Conservation (phyloP, 1,284 basidiomycete genomes). For the Testicularia cyperi region DNA sequence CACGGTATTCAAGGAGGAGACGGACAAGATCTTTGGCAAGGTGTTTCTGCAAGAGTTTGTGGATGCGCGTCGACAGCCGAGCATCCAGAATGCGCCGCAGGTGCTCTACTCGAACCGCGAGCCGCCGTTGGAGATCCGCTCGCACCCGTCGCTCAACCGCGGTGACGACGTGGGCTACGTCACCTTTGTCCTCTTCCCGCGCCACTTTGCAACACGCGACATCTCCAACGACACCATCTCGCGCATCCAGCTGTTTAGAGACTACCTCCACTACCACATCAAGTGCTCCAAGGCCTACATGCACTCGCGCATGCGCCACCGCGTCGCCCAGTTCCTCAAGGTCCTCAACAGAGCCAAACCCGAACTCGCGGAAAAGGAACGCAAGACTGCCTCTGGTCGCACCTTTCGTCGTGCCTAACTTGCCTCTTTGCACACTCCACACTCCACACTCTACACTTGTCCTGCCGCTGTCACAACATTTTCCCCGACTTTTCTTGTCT, state of each 20-base stretch:
- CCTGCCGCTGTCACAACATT: too few relatives aligned
- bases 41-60: conserved; percentile 99
- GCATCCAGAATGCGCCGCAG: conserved; percentile 94
- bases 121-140: conserved; percentile 91
- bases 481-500: too few relatives aligned
- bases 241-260: conserved; percentile 93
- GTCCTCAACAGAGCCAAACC: conserved; percentile 97
- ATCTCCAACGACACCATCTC: conserved; percentile 83
- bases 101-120: conserved; percentile 95
- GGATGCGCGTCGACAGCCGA: conserved; percentile 87
- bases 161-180: conserved; percentile 95
- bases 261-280: conserved; percentile 97
- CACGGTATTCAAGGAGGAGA: conserved; percentile 95
- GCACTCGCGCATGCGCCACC: conserved; percentile 94
- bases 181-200: conserved; percentile 96
- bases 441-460: too few relatives aligned
- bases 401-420: conserved; percentile 53
- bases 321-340: conserved; percentile 96
- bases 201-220: conserved; percentile 81
- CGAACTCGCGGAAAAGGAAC: conserved; percentile 76
- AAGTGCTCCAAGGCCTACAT: conserved; percentile 99
- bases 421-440: too few relatives aligned
- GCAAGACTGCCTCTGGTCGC: conserved; percentile 76
- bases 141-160: conserved; percentile 76
- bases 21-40: conserved; percentile 92